Conservation (phyloP, 139 green algal genomes). For the Tetradesmus lagerheimii region DNA sequence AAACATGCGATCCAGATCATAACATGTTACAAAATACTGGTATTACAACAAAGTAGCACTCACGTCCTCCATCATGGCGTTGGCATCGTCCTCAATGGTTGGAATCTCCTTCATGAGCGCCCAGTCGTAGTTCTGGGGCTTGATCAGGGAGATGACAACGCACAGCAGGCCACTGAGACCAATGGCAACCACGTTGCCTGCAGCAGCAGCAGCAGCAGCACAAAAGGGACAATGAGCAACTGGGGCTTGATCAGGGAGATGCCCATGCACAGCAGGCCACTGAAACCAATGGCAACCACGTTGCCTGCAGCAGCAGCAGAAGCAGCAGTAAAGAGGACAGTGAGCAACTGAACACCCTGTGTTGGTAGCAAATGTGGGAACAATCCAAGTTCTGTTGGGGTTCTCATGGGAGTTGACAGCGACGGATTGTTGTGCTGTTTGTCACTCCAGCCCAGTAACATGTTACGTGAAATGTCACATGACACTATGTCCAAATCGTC, state of each 20-base stretch:
- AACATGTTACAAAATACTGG: not conserved
- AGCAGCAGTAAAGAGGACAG: too few relatives aligned
- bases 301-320: conserved; percentile 64
- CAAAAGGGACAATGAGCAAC: too few relatives aligned
- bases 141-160: conserved; percentile 69
- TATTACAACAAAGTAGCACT: not conserved
- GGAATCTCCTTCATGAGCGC: conserved; percentile 52
- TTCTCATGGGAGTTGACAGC: too few relatives aligned
- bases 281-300: conserved; percentile 80
- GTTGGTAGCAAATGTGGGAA: too few relatives aligned
- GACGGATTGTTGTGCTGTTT: too few relatives aligned
- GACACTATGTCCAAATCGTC: too few relatives aligned
- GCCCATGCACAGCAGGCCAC: conserved; percentile 72
- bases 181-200: conserved; percentile 86
- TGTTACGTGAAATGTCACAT: too few relatives aligned
- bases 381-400: too few relatives aligned
- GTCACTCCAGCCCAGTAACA: too few relatives aligned
- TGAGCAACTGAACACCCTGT: too few relatives aligned
- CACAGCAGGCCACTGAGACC: conserved; percentile 75
- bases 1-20: too few relatives aligned
- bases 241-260: conserved; percentile 69
- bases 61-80: conserved; percentile 29
- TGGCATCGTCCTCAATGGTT: conserved; percentile 49
- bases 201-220: not conserved
- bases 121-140: conserved; percentile 68